Conservation (phyloP, 306 rosid genomes). For the Rosa multiflora region DNA sequence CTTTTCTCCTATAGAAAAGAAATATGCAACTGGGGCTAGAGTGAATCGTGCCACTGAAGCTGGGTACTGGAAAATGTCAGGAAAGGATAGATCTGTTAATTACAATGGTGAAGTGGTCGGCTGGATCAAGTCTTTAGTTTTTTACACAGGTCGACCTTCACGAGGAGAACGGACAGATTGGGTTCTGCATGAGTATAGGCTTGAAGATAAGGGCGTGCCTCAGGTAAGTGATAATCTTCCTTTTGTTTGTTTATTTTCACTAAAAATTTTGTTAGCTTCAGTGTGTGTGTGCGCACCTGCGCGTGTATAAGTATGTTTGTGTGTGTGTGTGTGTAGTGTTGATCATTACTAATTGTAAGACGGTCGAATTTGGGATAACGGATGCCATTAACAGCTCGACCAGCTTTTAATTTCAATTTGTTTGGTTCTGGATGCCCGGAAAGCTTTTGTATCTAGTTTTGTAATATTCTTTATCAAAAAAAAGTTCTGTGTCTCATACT, state of each 20-base stretch:
- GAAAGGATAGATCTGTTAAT: constrained; percentile 48
- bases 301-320: neutral
- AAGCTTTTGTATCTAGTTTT: neutral
- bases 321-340: neutral
- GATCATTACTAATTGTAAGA: neutral
- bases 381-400: neutral
- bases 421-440: neutral
- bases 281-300: neutral
- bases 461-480: neutral
- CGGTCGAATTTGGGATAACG: neutral
- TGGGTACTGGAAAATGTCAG: constrained; percentile 81
- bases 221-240: constrained; percentile 42
- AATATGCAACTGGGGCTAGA: constrained; percentile 57
- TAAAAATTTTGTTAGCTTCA: neutral
- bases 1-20: constrained; percentile 57
- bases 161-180: constrained; percentile 70
- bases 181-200: constrained; percentile 81
- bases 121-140: constrained; percentile 60
- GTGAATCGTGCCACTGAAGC: constrained; percentile 49
- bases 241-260: neutral
- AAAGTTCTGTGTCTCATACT: neutral
- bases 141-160: constrained; percentile 55
- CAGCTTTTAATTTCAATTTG: neutral
- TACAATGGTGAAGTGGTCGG: constrained; percentile 46
- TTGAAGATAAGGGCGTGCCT: constrained; percentile 39